These are phyloP conservation scores for Metroxylon sagu DNA, from an alignment of 176 grass and related monocot species.

Conservation along the genomic window DNA sequence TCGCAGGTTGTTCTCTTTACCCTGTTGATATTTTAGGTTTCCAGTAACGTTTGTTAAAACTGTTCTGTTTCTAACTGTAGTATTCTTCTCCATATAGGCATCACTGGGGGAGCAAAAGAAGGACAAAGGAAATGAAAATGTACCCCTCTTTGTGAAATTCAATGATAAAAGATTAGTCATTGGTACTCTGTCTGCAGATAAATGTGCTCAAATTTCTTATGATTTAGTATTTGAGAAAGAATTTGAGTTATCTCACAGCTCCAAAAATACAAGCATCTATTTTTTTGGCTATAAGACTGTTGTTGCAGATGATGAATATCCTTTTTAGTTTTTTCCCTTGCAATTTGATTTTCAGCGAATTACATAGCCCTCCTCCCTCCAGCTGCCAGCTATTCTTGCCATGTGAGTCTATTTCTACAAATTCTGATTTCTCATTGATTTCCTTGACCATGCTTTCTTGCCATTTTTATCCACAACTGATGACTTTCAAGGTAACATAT, in stretches of 20 bases:
- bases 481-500: too few relatives aligned
- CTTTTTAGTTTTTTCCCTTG: background rate
- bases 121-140: constrained; percentile 4
- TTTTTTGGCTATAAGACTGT: constrained; percentile 8
- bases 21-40: background rate
- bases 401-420: too few relatives aligned
- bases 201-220: constrained; percentile 11
- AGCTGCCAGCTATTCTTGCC: too few relatives aligned
- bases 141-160: constrained; percentile 4
- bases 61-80: too few relatives aligned
- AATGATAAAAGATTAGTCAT: constrained; percentile 3
- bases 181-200: constrained; percentile 6
- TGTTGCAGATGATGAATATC: constrained; percentile 1
- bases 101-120: constrained; percentile 2
- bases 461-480: too few relatives aligned
- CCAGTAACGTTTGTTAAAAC: too few relatives aligned
- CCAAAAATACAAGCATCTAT: constrained; percentile 6
- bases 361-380: too few relatives aligned
- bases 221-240: constrained; percentile 13
- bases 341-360: background rate
- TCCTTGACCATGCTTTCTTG: too few relatives aligned
- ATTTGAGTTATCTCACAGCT: constrained; percentile 14
- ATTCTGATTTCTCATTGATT: too few relatives aligned
- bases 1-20: background rate
- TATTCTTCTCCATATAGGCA: constrained; percentile 1